Base-by-base conservation (phyloP, 2,329 filamentous ascomycete species). In the Fusarium drepaniforme region DNA sequence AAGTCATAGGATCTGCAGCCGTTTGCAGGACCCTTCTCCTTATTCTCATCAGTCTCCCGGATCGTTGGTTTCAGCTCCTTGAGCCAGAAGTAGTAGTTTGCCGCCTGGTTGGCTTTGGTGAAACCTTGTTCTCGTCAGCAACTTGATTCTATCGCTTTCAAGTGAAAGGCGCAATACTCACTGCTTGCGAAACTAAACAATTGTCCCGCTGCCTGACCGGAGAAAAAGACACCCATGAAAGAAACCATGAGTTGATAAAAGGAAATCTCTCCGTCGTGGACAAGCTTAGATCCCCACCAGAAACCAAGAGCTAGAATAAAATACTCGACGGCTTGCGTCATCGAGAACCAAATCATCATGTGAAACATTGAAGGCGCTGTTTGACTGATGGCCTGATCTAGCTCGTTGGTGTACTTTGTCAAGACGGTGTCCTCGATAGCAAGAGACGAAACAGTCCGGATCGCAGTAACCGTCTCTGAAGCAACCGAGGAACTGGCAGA, bases 61-160 rank as follows among this genome's bases (percentile, higher is more conserved):
- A 74, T 66, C 2, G 66, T 68, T 1, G 70, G 70, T 5, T 68
- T 13, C 8, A 74, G 62, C 12, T 57, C 65, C 15, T 38, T 35
- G 11, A 88, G 82, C 85, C 85, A 86, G 74, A 87, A 82, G 65
- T 86, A 83, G 77, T 88, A 88, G 73, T 88, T 88, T n/a, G 85
- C 86, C 2, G 85, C 83, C 12, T 82, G 80, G 30, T 82, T 83
- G 0, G 84, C 86, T 74, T 88, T 88, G 42, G 87, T 88, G 60
- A 90, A 84, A 71, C 85, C 64, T 35, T 35, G 33, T 35, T 35
- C 33, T 35, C 5, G 33, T 35, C 13, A 35, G 33, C 2, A 35
- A 16, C 37, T 38, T 38, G 15, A 38, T 16, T 38, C 37, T 15
- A 18, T 16, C 28, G 9, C 16, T 40, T 23, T 12, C 23, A 13